Base-by-base conservation (phyloP, 768 basidiomycete species). In the Coprinellus micaceus region DNA sequence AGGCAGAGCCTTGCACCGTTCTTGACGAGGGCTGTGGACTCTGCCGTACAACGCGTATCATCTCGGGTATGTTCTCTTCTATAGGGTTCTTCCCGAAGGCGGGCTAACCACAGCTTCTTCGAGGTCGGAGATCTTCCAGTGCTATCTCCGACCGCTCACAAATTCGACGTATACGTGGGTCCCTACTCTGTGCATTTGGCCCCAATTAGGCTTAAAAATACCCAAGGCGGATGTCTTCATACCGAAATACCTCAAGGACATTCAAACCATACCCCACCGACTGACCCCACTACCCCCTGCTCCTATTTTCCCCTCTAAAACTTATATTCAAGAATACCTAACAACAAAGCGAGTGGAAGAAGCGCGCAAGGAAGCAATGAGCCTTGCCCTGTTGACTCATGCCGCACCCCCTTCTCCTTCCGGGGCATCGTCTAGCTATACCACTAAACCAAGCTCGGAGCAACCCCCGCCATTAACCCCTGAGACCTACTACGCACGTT, bases 221-320 rank as follows among this genome's bases (percentile, higher is more conserved):
- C 24, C 40, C 25, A 52, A 81, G 79, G 80, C 80, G 58, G 75
- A 79, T 43, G 67, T 71, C 41, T 81, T 78, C 64, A 66, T 78
- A 56, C 80, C 78, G 40, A 72, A 77, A 61, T 80, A 76, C 66
- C 70, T 81, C 57, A 72, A 72, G 71, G 74, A 77, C 58, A 76
- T 81, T 29, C 79, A 81, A 71, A 75, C 68, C 57, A 71, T 74
- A 66, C 62, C 70, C 44, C 77, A 80, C 63, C 66, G 65, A 21
- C 68, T 81, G 52, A 64, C 70, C 36, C 71, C 75, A 57, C 67
- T 79, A 25, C 72, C 75, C 10, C 70, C 79, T 54, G 60, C 75
- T 61, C 68, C 75, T 60, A 53, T 72, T 33, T 80, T 78, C 63
- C 80, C 79, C 28, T 60, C 73, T 56, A 41, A 67, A 54, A 61